Percentiles rank a stretch among this genome's conserved stretches.
Evolutionary conservation across 768 basidiomycete species (phyloP).

Genomic region (Pulveroboletus sp.): DNA sequence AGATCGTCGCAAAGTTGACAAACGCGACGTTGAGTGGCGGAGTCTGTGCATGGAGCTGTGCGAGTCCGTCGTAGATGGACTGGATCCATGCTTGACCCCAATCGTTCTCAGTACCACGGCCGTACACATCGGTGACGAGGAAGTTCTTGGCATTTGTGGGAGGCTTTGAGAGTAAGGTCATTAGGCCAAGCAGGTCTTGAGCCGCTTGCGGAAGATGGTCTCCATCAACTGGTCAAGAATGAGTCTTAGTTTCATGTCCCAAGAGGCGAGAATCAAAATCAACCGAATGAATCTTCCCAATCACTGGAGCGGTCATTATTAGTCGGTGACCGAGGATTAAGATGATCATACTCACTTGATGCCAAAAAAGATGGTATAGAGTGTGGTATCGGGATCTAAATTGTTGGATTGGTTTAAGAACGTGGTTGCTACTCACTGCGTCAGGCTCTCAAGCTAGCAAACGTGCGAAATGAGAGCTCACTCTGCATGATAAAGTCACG

Average conservation of each 20-base stretch:
- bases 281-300: neutral
- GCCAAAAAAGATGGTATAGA: neutral
- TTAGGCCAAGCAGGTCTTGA: neutral
- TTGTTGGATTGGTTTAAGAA: neutral
- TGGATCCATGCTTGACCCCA: neutral
- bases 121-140: neutral
- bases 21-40: neutral
- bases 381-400: neutral
- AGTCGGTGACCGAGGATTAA: neutral
- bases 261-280: neutral
- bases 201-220: neutral
- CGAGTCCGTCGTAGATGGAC: neutral
- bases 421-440: neutral
- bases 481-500: neutral
- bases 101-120: neutral
- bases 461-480: neutral
- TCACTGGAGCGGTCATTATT: neutral
- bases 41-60: neutral
- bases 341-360: neutral
- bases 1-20: neutral
- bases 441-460: neutral
- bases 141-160: neutral
- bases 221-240: neutral
- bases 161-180: neutral
- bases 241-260: neutral